Evolutionary conservation across 441 rosid genomes (phyloP), one percentile per base, ranked within the genome.

Genomic region (Mallotus repandus): DNA sequence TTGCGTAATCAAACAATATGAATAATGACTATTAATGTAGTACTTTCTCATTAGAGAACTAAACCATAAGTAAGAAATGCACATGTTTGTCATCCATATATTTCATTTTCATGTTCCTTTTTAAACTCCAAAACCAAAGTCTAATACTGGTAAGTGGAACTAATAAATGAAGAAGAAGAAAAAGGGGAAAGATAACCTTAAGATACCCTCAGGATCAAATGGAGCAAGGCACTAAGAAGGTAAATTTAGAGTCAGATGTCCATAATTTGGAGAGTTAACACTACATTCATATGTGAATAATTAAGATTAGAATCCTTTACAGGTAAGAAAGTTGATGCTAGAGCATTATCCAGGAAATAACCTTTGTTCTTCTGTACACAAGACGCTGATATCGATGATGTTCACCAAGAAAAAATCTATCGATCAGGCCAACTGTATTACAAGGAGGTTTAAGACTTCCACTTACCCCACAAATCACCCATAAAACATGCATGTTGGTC

Each of bases 371-470:
- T 77, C 76, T 81, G 62, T 88, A 88, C 4, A 84, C 86, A 65
- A 89, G 90, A 68, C 16, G 88, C 70, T 76, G 86, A 76, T 88
- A 86, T 35, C 86, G 84, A 80, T 88, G 92, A 67, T 71, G 61
- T 81, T 76, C 79, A 70, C 92, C 90, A 71, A 88, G 84, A 69
- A 86, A 48, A 73, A 71, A 67, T 72, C 90, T 77, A 78, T 88
- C 90, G 13, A 86, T 66, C 71, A 84, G 80, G 70, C 90, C 90
- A 70, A 84, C 86, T 2, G 89, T 89, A 85, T 88, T 88, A 74
- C 92, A 88, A 69, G 92, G 84, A 74, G 92, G 92, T 66, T 85
- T 84, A 68, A 86, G 86, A 68, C 88, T 84, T 60, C 90, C 90
- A 79, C 83, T 85, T 52, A 84, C 80, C 70, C 83, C 85, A 82